Evolutionary conservation across 148 eudicot species (phyloP).

Genomic region (Tetragonia tetragonoides): DNA sequence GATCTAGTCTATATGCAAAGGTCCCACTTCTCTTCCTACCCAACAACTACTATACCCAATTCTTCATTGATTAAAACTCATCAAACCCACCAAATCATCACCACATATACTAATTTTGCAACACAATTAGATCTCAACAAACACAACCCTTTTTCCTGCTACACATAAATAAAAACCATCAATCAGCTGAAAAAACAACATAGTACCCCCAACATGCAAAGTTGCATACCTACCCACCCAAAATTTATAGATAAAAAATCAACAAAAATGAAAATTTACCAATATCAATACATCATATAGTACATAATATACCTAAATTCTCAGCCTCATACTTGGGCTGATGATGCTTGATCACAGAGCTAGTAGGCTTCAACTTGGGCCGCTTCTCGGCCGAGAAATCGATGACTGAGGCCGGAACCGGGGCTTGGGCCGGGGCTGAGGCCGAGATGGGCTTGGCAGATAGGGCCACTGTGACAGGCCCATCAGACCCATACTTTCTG

Average conservation of each 20-base stretch:
- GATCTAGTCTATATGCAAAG: constrained; percentile 28
- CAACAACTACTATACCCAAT: constrained; percentile 26
- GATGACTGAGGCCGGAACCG: constrained; percentile 54
- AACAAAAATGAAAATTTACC: not conserved
- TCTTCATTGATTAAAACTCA: constrained; percentile 9
- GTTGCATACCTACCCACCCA: not conserved
- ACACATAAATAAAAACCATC: constrained; percentile 20
- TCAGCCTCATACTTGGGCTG: constrained; percentile 52
- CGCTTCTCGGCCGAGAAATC: constrained; percentile 78
- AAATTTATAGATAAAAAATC: not conserved
- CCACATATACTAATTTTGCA: constrained; percentile 15
- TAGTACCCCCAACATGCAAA: not conserved
- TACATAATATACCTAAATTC: constrained; percentile 41
- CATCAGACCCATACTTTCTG: constrained; percentile 85
- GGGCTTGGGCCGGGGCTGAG: constrained; percentile 40
- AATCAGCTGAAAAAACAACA: constrained; percentile 6
- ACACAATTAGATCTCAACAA: constrained; percentile 30
- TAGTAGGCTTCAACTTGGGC: constrained; percentile 44
- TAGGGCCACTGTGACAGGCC: constrained; percentile 48
- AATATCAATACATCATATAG: not conserved
- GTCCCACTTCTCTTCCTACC: constrained; percentile 43
- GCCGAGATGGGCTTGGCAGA: constrained; percentile 79
- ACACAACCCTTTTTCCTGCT: constrained; percentile 18
- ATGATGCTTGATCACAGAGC: constrained; percentile 39
- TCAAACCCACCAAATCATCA: constrained; percentile 15